Evolutionary conservation across 768 basidiomycete genomes (phyloP).

Genomic region (Podaxis sp.): DNA sequence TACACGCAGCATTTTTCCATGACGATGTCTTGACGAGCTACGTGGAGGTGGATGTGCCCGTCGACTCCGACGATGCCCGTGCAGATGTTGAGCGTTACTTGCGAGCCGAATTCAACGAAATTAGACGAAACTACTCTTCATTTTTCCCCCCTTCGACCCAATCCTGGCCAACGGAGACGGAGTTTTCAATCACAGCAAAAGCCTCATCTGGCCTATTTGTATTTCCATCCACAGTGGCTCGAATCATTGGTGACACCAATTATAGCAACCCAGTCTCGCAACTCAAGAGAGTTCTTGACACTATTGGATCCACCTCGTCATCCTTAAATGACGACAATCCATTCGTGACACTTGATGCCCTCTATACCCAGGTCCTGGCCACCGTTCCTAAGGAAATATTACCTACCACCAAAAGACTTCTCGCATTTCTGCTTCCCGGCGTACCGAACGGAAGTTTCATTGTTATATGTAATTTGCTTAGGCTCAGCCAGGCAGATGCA

Average conservation of each 20-base stretch:
- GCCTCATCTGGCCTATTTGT: constrained; percentile 26
- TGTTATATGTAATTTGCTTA: neutral
- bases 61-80: constrained; percentile 15
- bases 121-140: constrained; percentile 4
- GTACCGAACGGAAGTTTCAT: no score
- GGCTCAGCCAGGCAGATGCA: neutral
- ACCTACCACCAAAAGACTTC: neutral
- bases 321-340: neutral
- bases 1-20: constrained; percentile 16
- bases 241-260: constrained; percentile 20
- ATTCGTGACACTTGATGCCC: constrained; percentile 7
- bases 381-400: neutral
- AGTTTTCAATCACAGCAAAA: constrained; percentile 16
- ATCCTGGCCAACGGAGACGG: constrained; percentile 21
- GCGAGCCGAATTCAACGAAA: constrained; percentile 13
- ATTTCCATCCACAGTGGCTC: constrained; percentile 23
- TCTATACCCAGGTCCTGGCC: constrained; percentile 10
- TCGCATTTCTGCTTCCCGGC: neutral
- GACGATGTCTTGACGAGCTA: neutral
- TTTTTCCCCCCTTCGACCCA: neutral
- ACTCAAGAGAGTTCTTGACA: constrained; percentile 6
- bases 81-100: constrained; percentile 22
- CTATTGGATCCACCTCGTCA: neutral
- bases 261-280: constrained; percentile 1
- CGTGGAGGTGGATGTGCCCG: neutral